Evolutionary conservation across 2,329 filamentous ascomycete species (phyloP), one percentile per base, ranked within the genome.

Genomic region (Fusarium sulawesiense): DNA sequence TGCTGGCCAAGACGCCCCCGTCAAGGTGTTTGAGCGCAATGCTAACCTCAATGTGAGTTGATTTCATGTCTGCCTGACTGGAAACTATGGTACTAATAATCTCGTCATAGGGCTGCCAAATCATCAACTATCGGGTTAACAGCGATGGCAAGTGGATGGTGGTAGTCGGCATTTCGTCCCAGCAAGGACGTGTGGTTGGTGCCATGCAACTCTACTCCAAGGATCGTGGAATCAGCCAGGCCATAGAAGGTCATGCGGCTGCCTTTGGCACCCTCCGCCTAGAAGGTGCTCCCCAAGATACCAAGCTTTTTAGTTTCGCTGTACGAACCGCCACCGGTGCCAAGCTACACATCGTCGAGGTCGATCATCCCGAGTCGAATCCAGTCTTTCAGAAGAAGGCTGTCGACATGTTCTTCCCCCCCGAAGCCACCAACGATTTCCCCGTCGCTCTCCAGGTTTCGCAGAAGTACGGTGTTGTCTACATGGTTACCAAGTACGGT

Each of bases 61-160:
- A 37, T 34, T 54, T 32, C 12, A 53, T 34, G 12, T 25, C 16
- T n/a, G 18, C 41, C 16, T 58, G 50, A 56, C 29, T 18, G 34
- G 23, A 18, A 5, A 27, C 48, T 16, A 29, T 46, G 30, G 34
- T 47, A 68, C 75, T 77, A 64, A 74, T 65, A 57, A 37, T 34
- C 18, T 48, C n/a, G 14, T 30, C 40, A 60, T 76, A 97, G 93
- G 92, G 92, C 72, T 97, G 93, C 83, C 96, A 99, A 89, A 99
- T 99, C 82, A 99, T 99, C 88, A 99, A 98, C 85, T 99, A 99
- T 84, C 93, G 95, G 74, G 93, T 97, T 75, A 98, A 95, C 81
- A 89, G 91, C 71, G 95, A 99, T 72, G 93, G 94, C 80, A 97
- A 97, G 83, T 99, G 96, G 96, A 97, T 97, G 91, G 94, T 97